phyloP scores from a whole-genome alignment of 83 land plant species.

The Larix sibirica region DNA sequence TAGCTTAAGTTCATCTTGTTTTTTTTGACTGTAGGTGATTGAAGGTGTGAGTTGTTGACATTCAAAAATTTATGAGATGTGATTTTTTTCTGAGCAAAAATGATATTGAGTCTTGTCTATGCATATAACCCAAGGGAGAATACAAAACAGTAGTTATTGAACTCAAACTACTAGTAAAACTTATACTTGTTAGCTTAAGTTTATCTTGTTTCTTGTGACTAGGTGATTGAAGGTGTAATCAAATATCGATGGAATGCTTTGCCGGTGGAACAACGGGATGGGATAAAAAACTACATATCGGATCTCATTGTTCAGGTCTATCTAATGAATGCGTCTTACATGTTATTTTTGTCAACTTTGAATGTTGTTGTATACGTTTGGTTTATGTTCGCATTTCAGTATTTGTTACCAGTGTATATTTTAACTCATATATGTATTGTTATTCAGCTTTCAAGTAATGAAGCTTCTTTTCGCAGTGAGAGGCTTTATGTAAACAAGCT shows the following conservation, averaged over 20 bases:
- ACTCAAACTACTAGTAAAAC: too few species aligned
- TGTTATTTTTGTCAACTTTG: neutral
- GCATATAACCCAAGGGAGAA: too few species aligned
- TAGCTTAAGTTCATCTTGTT: too few species aligned
- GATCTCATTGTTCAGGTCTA: slow-evolving; percentile 95
- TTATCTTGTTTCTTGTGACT: neutral
- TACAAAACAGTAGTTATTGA: too few species aligned
- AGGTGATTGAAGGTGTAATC: slow-evolving; percentile 97
- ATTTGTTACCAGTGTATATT: neutral
- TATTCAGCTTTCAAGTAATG: slow-evolving; percentile 89
- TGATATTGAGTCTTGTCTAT: too few species aligned
- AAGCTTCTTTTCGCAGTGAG: slow-evolving; percentile 78
- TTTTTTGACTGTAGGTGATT: too few species aligned
- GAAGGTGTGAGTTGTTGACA: too few species aligned
- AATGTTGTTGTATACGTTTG: neutral
- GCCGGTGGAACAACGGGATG: slow-evolving; percentile 96
- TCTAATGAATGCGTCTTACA: neutral
- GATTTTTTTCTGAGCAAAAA: too few species aligned
- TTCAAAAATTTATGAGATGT: too few species aligned
- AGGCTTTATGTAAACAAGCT: slow-evolving; percentile 95
- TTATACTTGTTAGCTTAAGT: too few species aligned
- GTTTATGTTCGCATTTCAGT: neutral
- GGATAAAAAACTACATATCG: slow-evolving; percentile 96
- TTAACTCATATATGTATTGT: neutral
- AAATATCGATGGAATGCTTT: slow-evolving; percentile 99